Evolutionary conservation across 805 yeast species (phyloP), one percentile per base, ranked within the genome.

Genomic region (Wickerhamiella parazyma): DNA sequence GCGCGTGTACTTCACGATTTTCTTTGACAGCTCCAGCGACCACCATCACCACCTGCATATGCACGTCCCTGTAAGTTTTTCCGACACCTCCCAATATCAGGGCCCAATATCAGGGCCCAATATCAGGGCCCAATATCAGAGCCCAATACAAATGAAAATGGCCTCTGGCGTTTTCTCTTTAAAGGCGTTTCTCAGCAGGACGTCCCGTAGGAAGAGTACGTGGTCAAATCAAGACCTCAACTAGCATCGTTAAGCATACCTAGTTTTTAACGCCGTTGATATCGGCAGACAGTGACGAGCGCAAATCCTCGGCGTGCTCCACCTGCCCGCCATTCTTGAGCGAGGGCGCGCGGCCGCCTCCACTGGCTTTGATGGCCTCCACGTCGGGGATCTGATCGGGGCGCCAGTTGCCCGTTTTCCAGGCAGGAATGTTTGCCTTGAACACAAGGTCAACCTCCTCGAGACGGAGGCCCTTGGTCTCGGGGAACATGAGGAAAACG

Each of bases 371-470:
- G 46, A 55, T 55, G 8, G 54, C 60, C 20, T 14, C 45, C 41
- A 48, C 40, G 20, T 46, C 40, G 19, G 41, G 41, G 12, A 18
- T 11, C 6, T 6, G 29, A 12, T 38, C 41, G 25, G 56, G 52
- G 43, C 42, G 38, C 49, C 53, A 53, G 41, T 18, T 36, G 7
- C 48, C 26, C 11, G 54, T 42, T 17, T 41, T 39, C 57, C 57
- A 54, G 11, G 57, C 54, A 16, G 58, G 54, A 10, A 55, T 44
- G 28, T 46, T 40, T 18, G 51, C 35, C 28, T 62, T 69, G 54
- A 76, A 79, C 57, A 78, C 59, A 56, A 70, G 74, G 55, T 76
- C 82, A 48, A 79, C 74, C 57, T 78, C 79, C 58, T 79, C 85
- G 57, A 79, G 70, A 9, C 75, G 62, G 51, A 75, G 68, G 45